Conservation (phyloP, 441 rosid genomes). For the Euphorbia schlechtendalii region DNA sequence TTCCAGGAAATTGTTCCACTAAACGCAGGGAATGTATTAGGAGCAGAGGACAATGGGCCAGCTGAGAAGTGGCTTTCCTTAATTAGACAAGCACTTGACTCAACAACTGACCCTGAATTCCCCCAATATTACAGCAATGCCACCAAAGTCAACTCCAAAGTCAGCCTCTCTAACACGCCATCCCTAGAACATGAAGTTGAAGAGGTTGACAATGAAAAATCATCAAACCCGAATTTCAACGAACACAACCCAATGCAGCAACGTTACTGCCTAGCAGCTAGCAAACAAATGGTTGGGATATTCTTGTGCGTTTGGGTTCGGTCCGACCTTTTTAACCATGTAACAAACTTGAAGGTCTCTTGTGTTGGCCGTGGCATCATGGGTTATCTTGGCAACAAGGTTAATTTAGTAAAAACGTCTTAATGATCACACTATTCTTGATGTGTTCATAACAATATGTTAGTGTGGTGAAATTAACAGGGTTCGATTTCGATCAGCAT, state of each 20-base stretch:
- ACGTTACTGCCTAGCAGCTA: conserved; percentile 56
- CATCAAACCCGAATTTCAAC: conserved; percentile 10
- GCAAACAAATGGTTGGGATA: conserved; percentile 97
- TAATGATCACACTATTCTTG: no score
- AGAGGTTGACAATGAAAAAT: conserved; percentile 25
- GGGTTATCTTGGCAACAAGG: conserved; percentile 99
- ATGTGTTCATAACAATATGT: no score
- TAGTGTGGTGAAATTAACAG: conserved; percentile 24
- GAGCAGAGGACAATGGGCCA: conserved; percentile 57
- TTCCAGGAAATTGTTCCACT: conserved; percentile 75
- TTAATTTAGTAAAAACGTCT: conserved; percentile 11
- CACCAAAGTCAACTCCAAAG: conserved; percentile 20
- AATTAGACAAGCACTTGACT: conserved; percentile 56
- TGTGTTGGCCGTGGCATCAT: conserved; percentile 93
- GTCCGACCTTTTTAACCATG: conserved; percentile 47
- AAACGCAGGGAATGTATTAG: conserved; percentile 69
- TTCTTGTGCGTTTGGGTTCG: conserved; percentile 85
- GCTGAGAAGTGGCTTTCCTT: conserved; percentile 59
- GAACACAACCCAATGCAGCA: conserved; percentile 15
- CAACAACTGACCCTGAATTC: conserved; percentile 23
- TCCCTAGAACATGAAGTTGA: conserved; percentile 40
- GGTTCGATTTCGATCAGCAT: conserved; percentile 91
- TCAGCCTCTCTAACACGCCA: conserved; percentile 44
- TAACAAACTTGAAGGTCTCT: conserved; percentile 66
- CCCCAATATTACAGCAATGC: conserved; percentile 18